Conservation (phyloP, 1,284 basidiomycete species). For the Cystobasidium pallidum region DNA sequence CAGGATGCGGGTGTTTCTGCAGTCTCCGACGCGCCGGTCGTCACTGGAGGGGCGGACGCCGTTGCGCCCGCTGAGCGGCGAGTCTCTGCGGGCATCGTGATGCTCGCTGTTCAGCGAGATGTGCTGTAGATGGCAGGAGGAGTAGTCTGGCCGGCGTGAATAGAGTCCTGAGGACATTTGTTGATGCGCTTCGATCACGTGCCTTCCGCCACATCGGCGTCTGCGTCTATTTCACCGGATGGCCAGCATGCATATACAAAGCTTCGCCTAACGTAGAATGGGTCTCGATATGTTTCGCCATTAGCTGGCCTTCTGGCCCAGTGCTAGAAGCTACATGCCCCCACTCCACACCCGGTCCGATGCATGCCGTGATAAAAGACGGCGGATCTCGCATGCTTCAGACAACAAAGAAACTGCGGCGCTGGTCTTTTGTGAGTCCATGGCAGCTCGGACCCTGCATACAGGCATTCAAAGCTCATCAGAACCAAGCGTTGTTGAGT, state of each 20-base stretch:
- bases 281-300: too few relatives aligned
- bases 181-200: constrained; percentile 9
- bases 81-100: constrained; percentile 33
- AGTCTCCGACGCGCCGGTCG: constrained; percentile 1
- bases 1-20: not conserved
- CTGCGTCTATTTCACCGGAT: too few relatives aligned
- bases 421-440: too few relatives aligned
- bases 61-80: not conserved
- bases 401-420: not conserved
- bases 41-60: not conserved
- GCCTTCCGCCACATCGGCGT: not conserved
- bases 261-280: too few relatives aligned
- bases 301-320: too few relatives aligned
- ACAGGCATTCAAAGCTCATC: not conserved
- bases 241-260: too few relatives aligned
- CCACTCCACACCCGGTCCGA: too few relatives aligned
- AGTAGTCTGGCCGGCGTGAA: not conserved
- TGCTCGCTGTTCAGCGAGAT: not conserved
- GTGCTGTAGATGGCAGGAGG: not conserved
- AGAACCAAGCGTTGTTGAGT: not conserved
- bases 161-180: too few relatives aligned
- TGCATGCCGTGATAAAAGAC: too few relatives aligned
- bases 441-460: too few relatives aligned
- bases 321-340: too few relatives aligned
- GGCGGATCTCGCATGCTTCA: not conserved